These are phyloP conservation scores for Monosporascus sp. DNA, from an alignment of 2,329 filamentous ascomycete species.

Conservation along the genomic window DNA sequence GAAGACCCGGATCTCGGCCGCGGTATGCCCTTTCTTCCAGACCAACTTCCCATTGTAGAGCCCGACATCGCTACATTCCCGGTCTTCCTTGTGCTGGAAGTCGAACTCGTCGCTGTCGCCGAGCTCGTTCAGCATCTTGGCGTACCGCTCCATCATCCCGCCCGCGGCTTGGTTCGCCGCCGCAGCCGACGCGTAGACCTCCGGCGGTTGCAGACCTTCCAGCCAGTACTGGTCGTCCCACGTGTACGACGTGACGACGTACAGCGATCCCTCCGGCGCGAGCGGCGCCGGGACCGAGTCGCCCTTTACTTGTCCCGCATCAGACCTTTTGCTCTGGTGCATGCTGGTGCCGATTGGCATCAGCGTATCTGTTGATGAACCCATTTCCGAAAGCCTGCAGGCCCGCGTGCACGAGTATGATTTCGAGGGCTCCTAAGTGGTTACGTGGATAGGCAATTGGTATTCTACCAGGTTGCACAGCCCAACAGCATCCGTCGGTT, in stretches of 20 bases:
- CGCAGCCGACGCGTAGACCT: conserved; percentile 2
- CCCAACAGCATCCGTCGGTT: too few species aligned
- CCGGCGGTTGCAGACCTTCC: conserved; percentile 3
- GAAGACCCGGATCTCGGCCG: conserved; percentile 1
- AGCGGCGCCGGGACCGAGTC: not conserved
- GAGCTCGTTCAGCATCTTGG: conserved; percentile 2
- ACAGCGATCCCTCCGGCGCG: not conserved
- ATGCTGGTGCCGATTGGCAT: not conserved
- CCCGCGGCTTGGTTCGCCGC: conserved; percentile 8
- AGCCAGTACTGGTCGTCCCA: conserved; percentile 2
- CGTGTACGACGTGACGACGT: conserved; percentile 5
- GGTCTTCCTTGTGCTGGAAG: not conserved
- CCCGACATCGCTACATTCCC: not conserved
- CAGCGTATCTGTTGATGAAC: too few species aligned
- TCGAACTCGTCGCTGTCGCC: not conserved
- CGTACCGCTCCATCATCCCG: conserved; percentile 2
- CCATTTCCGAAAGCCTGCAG: too few species aligned
- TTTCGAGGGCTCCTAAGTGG: too few species aligned
- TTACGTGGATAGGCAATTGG: too few species aligned
- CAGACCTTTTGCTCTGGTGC: not conserved
- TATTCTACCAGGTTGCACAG: too few species aligned
- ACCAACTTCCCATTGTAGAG: not conserved
- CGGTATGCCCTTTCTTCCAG: not conserved
- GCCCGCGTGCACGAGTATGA: too few species aligned
- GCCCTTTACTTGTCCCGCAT: not conserved